These are phyloP conservation scores for Tricholoma furcatifolium DNA, from an alignment of 768 basidiomycete species.

Conservation along the genomic window DNA sequence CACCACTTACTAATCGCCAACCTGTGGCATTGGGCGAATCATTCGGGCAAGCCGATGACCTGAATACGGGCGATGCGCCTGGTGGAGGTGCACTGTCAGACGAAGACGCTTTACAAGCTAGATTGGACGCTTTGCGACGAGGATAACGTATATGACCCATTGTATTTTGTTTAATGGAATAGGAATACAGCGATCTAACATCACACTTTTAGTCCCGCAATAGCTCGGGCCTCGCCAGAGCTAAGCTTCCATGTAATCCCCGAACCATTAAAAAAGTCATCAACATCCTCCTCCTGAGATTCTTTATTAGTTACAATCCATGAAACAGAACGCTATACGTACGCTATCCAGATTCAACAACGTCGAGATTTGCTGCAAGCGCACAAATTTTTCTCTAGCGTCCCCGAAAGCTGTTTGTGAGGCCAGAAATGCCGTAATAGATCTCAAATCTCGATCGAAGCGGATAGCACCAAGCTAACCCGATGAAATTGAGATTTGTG, in stretches of 20 bases:
- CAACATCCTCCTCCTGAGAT: constrained; percentile 85
- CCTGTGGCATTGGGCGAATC: constrained; percentile 85
- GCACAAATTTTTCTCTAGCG: constrained; percentile 85
- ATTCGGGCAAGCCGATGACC: constrained; percentile 34
- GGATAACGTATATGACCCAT: constrained; percentile 38
- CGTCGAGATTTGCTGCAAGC: constrained; percentile 92
- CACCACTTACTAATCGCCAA: constrained; percentile 63
- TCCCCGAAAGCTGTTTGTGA: constrained; percentile 90
- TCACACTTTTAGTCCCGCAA: constrained; percentile 59
- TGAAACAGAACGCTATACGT: constrained; percentile 21
- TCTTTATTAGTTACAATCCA: background rate
- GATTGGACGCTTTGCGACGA: constrained; percentile 85
- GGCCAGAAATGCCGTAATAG: constrained; percentile 79
- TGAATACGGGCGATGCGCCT: constrained; percentile 34
- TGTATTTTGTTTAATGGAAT: constrained; percentile 4
- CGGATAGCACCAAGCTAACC: constrained; percentile 89
- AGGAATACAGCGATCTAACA: background rate
- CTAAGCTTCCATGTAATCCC: constrained; percentile 88
- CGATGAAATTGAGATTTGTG: background rate
- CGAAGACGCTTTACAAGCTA: constrained; percentile 91
- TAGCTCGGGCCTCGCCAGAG: constrained; percentile 70
- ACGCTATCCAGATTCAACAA: constrained; percentile 86
- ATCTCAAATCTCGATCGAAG: constrained; percentile 89
- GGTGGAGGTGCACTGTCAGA: constrained; percentile 55
- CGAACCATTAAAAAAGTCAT: constrained; percentile 92